Percentiles rank a stretch among this genome's conserved stretches.
phyloP scores from a whole-genome alignment of 441 rosid species.

The Populus trichocarpa region DNA sequence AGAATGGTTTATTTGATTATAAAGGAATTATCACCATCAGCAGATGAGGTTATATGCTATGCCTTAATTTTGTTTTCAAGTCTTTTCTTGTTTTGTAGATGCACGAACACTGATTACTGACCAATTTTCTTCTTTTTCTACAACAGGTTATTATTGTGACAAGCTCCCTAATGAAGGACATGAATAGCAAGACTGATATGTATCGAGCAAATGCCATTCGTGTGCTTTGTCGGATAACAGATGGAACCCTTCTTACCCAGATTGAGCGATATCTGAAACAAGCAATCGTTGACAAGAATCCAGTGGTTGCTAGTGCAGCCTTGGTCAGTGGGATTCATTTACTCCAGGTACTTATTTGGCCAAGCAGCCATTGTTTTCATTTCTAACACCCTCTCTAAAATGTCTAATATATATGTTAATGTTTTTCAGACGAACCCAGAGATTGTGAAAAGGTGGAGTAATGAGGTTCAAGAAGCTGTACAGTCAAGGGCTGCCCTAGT shows the following conservation, averaged over 20 bases:
- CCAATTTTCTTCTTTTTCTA: not conserved
- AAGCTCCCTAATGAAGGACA: slow-evolving; percentile 98
- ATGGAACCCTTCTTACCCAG: slow-evolving; percentile 90
- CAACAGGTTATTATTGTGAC: slow-evolving; percentile 92
- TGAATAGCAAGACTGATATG: slow-evolving; percentile 98
- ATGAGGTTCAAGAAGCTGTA: slow-evolving; percentile 98
- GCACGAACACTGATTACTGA: slow-evolving; percentile 11
- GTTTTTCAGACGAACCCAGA: slow-evolving; percentile 82
- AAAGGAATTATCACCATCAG: slow-evolving; percentile 95
- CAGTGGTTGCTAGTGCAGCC: slow-evolving; percentile 99
- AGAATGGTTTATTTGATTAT: slow-evolving; percentile 98
- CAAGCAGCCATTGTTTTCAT: not conserved
- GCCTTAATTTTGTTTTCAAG: slow-evolving; percentile 7
- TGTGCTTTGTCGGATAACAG: slow-evolving; percentile 91
- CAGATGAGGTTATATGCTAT: slow-evolving; percentile 78
- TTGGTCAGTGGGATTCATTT: slow-evolving; percentile 97
- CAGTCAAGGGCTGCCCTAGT: slow-evolving; percentile 97
- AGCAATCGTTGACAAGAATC: slow-evolving; percentile 98
- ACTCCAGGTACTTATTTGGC: slow-evolving; percentile 59
- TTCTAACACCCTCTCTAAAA: not conserved
- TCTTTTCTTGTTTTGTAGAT: not conserved
- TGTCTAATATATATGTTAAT: slow-evolving; percentile 9
- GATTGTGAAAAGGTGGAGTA: slow-evolving; percentile 98
- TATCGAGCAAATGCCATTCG: slow-evolving; percentile 97
- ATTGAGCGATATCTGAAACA: slow-evolving; percentile 96